A percentile compares a stretch with the other conserved stretches of the same genome.
Evolutionary conservation across 2,329 filamentous ascomycete species (phyloP).

Genomic region (Trichocomaceae sp.): DNA sequence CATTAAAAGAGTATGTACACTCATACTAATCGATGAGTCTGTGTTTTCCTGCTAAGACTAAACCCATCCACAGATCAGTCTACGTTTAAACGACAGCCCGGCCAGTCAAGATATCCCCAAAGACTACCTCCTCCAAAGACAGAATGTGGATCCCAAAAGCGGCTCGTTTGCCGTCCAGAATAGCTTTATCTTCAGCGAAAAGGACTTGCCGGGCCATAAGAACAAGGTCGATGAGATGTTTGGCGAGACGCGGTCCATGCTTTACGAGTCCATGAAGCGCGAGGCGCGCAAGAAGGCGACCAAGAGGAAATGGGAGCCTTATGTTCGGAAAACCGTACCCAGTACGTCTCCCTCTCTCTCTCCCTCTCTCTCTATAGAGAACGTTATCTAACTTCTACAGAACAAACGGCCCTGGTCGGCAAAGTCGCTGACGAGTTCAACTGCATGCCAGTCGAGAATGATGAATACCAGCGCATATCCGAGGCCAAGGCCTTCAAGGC

Average conservation of each 20-base stretch:
- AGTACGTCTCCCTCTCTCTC: conserved; percentile 46
- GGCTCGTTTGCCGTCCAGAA: conserved; percentile 56
- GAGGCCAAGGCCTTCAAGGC: conserved; percentile 53
- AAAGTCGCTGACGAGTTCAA: conserved; percentile 70
- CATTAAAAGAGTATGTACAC: conserved; percentile 42
- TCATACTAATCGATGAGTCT: background rate
- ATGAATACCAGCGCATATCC: conserved; percentile 60
- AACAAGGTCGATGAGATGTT: conserved; percentile 38
- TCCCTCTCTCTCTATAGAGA: background rate
- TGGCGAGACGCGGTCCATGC: conserved; percentile 39
- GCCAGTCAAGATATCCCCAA: conserved; percentile 72
- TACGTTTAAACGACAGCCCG: conserved; percentile 61
- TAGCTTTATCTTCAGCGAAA: conserved; percentile 88
- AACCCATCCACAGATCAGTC: conserved; percentile 54
- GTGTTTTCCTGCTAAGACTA: no score
- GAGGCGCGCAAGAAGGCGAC: conserved; percentile 42
- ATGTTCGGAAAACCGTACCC: conserved; percentile 55
- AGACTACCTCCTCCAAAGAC: conserved; percentile 76
- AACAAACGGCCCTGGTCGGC: conserved; percentile 70
- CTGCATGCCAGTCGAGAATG: conserved; percentile 64
- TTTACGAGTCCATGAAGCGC: conserved; percentile 42
- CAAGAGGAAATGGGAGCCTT: conserved; percentile 55
- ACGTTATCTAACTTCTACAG: conserved; percentile 36
- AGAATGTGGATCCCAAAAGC: conserved; percentile 45
- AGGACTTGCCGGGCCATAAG: conserved; percentile 74